Percentiles rank a stretch among this genome's conserved stretches.
Evolutionary conservation across 2,329 filamentous ascomycete species (phyloP).

Genomic region (Lasiodiplodia theobromae): DNA sequence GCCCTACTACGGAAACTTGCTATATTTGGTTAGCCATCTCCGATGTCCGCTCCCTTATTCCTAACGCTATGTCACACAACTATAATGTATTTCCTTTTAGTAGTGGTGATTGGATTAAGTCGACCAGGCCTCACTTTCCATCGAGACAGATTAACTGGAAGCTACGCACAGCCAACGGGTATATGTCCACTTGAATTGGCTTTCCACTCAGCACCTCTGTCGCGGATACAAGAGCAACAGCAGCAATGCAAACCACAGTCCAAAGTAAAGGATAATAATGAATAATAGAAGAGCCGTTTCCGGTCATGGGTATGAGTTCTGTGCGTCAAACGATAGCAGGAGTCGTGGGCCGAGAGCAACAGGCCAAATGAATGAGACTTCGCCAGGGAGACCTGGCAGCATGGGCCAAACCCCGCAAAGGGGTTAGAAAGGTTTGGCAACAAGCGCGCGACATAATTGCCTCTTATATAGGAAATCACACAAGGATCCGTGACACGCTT

Average conservation of each 20-base stretch:
- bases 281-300: not conserved
- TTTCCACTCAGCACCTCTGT: not conserved
- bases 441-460: not conserved
- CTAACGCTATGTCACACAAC: not conserved
- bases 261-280: not conserved
- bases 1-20: slow-evolving; percentile 14
- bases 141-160: not conserved
- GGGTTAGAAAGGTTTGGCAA: not conserved
- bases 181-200: not conserved
- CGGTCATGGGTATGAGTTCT: slow-evolving; percentile 5
- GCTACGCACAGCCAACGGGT: not conserved
- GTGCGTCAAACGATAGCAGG: not conserved
- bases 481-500: not conserved
- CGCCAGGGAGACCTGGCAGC: not conserved
- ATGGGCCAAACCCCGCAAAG: not conserved
- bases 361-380: not conserved
- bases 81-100: not conserved
- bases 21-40: slow-evolving; percentile 13
- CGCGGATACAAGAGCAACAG: not conserved
- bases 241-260: not conserved
- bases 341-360: not conserved
- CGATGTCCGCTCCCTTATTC: not conserved
- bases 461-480: not conserved
- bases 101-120: not conserved
- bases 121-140: not conserved